Percentiles rank a stretch among this genome's conserved stretches.
Conservation (phyloP, 2,329 filamentous ascomycete species). For the Aspergillus tubingensis region DNA sequence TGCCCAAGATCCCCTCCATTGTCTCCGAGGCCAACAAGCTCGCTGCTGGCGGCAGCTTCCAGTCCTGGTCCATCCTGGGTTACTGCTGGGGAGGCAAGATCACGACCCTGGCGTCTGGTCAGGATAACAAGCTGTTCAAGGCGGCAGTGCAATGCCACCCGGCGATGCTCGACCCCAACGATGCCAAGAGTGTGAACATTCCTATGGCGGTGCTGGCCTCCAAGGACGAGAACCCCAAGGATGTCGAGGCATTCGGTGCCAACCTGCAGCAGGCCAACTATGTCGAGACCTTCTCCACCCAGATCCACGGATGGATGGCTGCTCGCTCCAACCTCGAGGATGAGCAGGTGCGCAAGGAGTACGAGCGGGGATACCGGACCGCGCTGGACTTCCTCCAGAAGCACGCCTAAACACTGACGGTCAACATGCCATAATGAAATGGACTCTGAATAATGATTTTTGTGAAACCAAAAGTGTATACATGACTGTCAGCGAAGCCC, state of each 20-base stretch:
- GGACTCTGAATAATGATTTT: neutral
- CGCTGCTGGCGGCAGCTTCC: conserved; percentile 44
- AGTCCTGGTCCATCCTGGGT: conserved; percentile 61
- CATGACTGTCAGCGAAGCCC: neutral
- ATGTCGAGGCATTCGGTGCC: conserved; percentile 42
- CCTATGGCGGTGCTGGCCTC: conserved; percentile 60
- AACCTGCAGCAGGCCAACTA: conserved; percentile 43
- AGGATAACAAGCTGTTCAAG: conserved; percentile 56
- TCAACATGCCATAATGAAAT: neutral
- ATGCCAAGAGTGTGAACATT: conserved; percentile 58
- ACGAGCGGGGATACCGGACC: conserved; percentile 47
- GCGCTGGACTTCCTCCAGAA: conserved; percentile 45
- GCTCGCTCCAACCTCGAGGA: conserved; percentile 45
- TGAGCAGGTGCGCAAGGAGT: conserved; percentile 43
- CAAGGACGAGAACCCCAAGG: conserved; percentile 58
- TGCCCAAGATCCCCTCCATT: conserved; percentile 57
- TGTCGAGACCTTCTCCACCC: conserved; percentile 47
- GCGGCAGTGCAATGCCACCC: conserved; percentile 59
- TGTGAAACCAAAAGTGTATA: neutral
- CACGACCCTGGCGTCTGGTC: conserved; percentile 54
- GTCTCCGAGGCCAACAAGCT: conserved; percentile 56
- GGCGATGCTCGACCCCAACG: conserved; percentile 61
- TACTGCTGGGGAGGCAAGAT: conserved; percentile 65
- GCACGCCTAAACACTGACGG: conserved; percentile 33
- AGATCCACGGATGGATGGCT: conserved; percentile 53